A percentile compares a stretch with the other conserved stretches of the same genome.
Conservation (phyloP, 2,329 filamentous ascomycete species). For the Penicillium sp. region DNA sequence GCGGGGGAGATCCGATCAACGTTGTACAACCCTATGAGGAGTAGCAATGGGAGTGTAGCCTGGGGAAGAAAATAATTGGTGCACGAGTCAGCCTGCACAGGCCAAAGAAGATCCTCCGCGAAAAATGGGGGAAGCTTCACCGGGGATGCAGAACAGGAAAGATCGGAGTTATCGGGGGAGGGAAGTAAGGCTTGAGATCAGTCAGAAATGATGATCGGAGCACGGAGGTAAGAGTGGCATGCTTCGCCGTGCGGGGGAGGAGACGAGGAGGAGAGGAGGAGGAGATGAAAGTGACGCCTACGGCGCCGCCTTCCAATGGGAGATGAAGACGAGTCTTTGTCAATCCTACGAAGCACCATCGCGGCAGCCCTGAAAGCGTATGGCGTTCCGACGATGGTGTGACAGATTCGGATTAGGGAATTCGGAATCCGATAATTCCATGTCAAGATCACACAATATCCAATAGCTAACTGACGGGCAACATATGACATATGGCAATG, state of each 20-base stretch:
- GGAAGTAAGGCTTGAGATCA: neutral
- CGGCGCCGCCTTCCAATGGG: slow-evolving; percentile 26
- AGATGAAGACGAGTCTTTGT: neutral
- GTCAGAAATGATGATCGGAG: neutral
- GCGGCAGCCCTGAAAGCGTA: neutral
- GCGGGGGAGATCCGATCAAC: slow-evolving; percentile 13
- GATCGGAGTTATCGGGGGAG: neutral
- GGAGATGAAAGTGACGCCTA: neutral
- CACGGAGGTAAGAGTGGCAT: slow-evolving; percentile 1
- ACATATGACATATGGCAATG: slow-evolving; percentile 1
- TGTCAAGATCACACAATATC: neutral
- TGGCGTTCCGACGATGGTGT: neutral
- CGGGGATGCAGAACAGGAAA: slow-evolving; percentile 19
- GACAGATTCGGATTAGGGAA: neutral
- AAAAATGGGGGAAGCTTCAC: slow-evolving; percentile 29
- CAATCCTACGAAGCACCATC: neutral
- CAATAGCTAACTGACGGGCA: neutral
- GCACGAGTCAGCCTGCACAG: slow-evolving; percentile 7
- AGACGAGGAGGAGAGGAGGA: slow-evolving; percentile 6
- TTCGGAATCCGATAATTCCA: neutral
- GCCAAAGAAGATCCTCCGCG: neutral
- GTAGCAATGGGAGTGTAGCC: slow-evolving; percentile 5
- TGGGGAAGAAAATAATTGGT: neutral
- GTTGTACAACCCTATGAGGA: slow-evolving; percentile 7
- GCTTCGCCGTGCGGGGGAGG: slow-evolving; percentile 4